Percentiles rank a stretch among this genome's conserved stretches.
Evolutionary conservation across 768 basidiomycete species (phyloP).

Genomic region (Royoungia palumana): DNA sequence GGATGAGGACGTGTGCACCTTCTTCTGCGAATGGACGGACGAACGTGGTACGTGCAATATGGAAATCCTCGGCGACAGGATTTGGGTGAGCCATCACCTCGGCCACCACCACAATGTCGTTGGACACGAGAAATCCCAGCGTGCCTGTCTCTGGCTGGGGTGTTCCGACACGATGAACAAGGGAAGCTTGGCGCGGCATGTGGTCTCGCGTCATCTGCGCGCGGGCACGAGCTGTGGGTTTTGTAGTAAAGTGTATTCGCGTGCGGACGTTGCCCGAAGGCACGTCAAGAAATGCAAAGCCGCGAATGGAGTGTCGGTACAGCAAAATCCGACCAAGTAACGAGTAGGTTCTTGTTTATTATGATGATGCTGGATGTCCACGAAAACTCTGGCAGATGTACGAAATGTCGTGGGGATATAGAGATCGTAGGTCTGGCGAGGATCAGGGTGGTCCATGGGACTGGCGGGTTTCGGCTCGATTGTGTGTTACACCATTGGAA

Average conservation of each 20-base stretch:
- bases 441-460: background rate
- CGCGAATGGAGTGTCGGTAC: conserved; percentile 10
- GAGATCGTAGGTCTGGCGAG: background rate
- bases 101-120: conserved; percentile 14
- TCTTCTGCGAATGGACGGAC: conserved; percentile 24
- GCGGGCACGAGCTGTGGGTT: conserved; percentile 18
- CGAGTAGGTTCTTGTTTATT: background rate
- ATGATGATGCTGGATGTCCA: background rate
- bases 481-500: background rate
- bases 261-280: conserved; percentile 24
- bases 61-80: conserved; percentile 13
- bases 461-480: background rate
- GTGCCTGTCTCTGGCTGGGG: conserved; percentile 21
- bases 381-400: background rate
- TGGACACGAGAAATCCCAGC: conserved; percentile 16
- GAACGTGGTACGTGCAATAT: conserved; percentile 20
- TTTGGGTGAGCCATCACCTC: conserved; percentile 26
- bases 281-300: conserved; percentile 27
- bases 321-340: conserved; percentile 2
- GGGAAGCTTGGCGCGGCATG: conserved; percentile 24
- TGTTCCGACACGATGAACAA: conserved; percentile 27
- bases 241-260: conserved; percentile 27
- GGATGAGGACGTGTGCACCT: conserved; percentile 6
- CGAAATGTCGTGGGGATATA: background rate
- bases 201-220: conserved; percentile 22